These are phyloP conservation scores for Leptosphaerulina australis DNA, from an alignment of 2,329 filamentous ascomycete species.

Conservation along the genomic window DNA sequence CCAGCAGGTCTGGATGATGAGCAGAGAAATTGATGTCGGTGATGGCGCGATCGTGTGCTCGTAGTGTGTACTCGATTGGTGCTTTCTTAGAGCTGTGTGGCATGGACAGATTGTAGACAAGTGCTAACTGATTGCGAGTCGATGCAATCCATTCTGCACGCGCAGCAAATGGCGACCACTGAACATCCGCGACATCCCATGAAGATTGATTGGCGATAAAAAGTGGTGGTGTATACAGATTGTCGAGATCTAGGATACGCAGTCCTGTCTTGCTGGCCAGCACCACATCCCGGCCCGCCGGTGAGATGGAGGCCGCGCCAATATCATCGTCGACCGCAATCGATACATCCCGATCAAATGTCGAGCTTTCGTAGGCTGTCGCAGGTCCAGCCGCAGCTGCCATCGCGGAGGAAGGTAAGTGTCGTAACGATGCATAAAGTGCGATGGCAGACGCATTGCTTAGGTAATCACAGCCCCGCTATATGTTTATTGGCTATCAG, in stretches of 20 bases:
- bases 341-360: slow-evolving; percentile 82
- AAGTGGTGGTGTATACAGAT: slow-evolving; percentile 82
- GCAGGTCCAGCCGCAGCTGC: slow-evolving; percentile 33
- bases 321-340: slow-evolving; percentile 80
- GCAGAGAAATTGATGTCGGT: slow-evolving; percentile 97
- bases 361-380: slow-evolving; percentile 80
- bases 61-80: slow-evolving; percentile 85
- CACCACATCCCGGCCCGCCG: slow-evolving; percentile 86
- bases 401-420: slow-evolving; percentile 24
- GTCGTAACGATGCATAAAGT: slow-evolving; percentile 10
- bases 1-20: slow-evolving; percentile 85
- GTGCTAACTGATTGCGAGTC: slow-evolving; percentile 90
- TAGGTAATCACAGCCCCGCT: not conserved
- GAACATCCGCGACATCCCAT: slow-evolving; percentile 96
- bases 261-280: slow-evolving; percentile 84
- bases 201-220: slow-evolving; percentile 83
- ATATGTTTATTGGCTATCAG: slow-evolving; percentile 10
- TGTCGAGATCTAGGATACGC: slow-evolving; percentile 90
- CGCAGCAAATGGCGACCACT: slow-evolving; percentile 92
- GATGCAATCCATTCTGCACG: slow-evolving; percentile 93
- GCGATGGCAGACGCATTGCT: slow-evolving; percentile 17
- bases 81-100: slow-evolving; percentile 66
- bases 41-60: slow-evolving; percentile 85
- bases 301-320: slow-evolving; percentile 90
- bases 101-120: slow-evolving; percentile 84